Conservation (phyloP, 179 eudicot species). For the Actinidia chinensis region DNA sequence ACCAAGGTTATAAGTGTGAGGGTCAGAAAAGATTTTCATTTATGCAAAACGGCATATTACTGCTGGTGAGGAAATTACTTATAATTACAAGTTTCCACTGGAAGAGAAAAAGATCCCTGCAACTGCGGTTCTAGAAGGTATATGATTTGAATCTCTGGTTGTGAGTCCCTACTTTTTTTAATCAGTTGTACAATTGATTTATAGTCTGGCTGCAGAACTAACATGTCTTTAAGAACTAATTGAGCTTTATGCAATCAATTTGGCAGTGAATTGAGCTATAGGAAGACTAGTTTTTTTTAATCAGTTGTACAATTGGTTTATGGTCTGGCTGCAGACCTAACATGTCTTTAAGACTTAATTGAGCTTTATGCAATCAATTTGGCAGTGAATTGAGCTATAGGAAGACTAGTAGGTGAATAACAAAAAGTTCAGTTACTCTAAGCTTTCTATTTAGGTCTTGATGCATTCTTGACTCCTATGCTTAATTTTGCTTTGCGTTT, state of each 20-base stretch:
- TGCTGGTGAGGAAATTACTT: slow-evolving; percentile 95
- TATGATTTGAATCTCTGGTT: slow-evolving; percentile 12
- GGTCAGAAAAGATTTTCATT: slow-evolving; percentile 93
- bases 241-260: not conserved
- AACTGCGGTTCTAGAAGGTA: slow-evolving; percentile 94
- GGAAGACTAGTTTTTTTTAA: not conserved
- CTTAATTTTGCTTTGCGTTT: not conserved
- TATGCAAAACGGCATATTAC: slow-evolving; percentile 89
- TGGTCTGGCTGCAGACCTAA: slow-evolving; percentile 10
- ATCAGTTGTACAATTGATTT: not conserved
- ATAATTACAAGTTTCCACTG: slow-evolving; percentile 93
- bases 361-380: not conserved
- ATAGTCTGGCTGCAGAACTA: slow-evolving; percentile 9
- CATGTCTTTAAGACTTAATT: not conserved
- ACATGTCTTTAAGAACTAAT: slow-evolving; percentile 3
- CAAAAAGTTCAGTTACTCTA: not conserved
- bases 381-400: slow-evolving; percentile 8
- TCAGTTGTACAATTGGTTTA: not conserved
- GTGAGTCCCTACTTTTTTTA: not conserved
- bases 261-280: slow-evolving; percentile 7
- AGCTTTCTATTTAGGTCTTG: not conserved
- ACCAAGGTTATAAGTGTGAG: slow-evolving; percentile 90
- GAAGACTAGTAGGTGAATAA: not conserved
- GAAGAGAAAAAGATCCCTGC: slow-evolving; percentile 96
- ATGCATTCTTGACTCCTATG: not conserved